Evolutionary conservation across 2,329 filamentous ascomycete genomes (phyloP), one percentile per base, ranked within the genome.

Genomic region (Karstenula rhodostoma): DNA sequence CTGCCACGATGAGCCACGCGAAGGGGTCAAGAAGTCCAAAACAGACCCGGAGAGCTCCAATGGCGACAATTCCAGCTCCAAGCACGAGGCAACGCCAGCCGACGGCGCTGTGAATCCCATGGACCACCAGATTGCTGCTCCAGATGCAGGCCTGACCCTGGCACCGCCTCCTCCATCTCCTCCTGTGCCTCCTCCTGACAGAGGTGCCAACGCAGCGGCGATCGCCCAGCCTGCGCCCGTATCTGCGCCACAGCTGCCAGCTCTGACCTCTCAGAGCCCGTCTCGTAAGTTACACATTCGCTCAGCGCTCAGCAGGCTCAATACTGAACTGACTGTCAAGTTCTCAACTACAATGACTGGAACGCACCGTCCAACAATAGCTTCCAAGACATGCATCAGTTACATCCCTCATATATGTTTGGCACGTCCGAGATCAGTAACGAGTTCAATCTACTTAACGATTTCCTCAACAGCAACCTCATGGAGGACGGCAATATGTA

Each of bases 1-100:
- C 68, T 99, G 95, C 80, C 95, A 97, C 82, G 95, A 99, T 80
- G 95, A 98, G 81, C 94, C 94, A 69, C 90, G 94, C 79, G 94
- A 99, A 74, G 68, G 68, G 68, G 87, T 90, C 61, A 96, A 95
- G 81, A 94, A 94, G 80, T 81, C 86, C 70, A 97, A 94, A 81
- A 79, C 79, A 42, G 81, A 83, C 23, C 69, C 77, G 35, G 80
- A 81, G 44, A 76, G 65, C 51, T 61, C 65, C 52, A 68, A 72
- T 60, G 68, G 64, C 56, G 77, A 76, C 46, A 70, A 67, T 22
- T 71, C 78, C 47, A 56, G 62, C 58, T 62, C 70, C 40, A 70
- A 73, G 44, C 66, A 70, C 59, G 76, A 76, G 62, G 53, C 68
- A 51, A 57, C 73, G 33, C 52, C 67, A 40, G 66, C 75, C 61